phyloP scores from a whole-genome alignment of 2,329 filamentous ascomycete species.

The Trichoderma oligosporum region DNA sequence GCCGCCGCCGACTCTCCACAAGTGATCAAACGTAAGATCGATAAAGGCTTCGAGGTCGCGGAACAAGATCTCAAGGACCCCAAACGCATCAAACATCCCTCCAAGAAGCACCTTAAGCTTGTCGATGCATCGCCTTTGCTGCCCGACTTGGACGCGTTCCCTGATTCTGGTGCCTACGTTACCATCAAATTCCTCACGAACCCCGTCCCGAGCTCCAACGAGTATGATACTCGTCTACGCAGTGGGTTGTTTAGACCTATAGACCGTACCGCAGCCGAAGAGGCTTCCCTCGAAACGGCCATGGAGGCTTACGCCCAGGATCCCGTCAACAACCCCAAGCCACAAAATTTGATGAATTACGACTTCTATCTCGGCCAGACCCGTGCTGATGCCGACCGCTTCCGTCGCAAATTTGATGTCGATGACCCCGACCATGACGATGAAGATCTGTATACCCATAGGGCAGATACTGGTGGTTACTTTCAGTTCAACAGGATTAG shows the following conservation, averaged over 20 bases:
- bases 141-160: constrained; percentile 65
- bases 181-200: constrained; percentile 66
- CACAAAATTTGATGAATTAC: constrained; percentile 59
- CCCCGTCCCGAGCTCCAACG: constrained; percentile 49
- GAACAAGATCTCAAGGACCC: constrained; percentile 52
- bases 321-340: constrained; percentile 52
- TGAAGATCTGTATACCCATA: constrained; percentile 52
- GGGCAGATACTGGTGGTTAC: constrained; percentile 44
- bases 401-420: constrained; percentile 59
- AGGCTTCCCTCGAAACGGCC: constrained; percentile 48
- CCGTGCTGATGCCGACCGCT: constrained; percentile 45
- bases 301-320: constrained; percentile 54
- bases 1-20: constrained; percentile 59
- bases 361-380: constrained; percentile 61
- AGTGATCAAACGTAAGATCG: constrained; percentile 65
- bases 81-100: constrained; percentile 54
- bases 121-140: constrained; percentile 59
- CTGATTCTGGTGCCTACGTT: constrained; percentile 65
- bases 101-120: constrained; percentile 55
- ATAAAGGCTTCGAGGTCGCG: constrained; percentile 56
- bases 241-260: constrained; percentile 60
- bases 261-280: constrained; percentile 52
- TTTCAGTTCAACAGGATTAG: constrained; percentile 61
- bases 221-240: constrained; percentile 59
- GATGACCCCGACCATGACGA: constrained; percentile 53